Percentiles rank a stretch among this genome's conserved stretches.
These are phyloP conservation scores for Fraxinus albicans DNA, from an alignment of 305 asterid genomes.

Conservation along the genomic window DNA sequence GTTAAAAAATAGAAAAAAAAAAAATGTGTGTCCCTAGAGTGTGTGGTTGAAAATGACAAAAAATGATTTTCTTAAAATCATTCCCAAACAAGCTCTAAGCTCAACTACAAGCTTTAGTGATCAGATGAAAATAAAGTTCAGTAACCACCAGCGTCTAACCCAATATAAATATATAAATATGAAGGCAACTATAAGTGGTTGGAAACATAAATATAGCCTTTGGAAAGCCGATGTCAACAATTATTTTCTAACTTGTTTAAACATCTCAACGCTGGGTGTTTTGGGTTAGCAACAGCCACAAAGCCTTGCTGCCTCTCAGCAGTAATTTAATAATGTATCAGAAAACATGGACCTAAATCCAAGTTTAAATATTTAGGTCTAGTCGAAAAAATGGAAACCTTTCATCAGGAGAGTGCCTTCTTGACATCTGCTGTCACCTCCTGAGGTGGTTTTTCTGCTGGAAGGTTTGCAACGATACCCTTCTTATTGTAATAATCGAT, in stretches of 20 bases:
- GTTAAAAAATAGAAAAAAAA: not conserved
- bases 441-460: conserved; percentile 70
- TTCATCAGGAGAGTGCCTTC: conserved; percentile 54
- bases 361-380: conserved; percentile 16
- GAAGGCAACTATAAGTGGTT: not conserved
- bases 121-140: not conserved
- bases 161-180: not conserved
- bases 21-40: not conserved
- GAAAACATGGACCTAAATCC: conserved; percentile 23
- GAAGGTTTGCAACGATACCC: conserved; percentile 62
- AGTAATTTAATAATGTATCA: conserved; percentile 19
- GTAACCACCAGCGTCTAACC: not conserved
- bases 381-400: conserved; percentile 16
- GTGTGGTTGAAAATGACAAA: not conserved
- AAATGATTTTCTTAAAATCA: not conserved
- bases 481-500: conserved; percentile 61
- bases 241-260: conserved; percentile 28
- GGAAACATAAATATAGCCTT: not conserved
- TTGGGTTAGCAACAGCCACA: conserved; percentile 20
- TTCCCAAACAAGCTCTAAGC: not conserved
- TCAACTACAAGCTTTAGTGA: not conserved
- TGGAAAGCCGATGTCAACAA: conserved; percentile 2
- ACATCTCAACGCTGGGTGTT: conserved; percentile 19
- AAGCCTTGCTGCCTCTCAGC: conserved; percentile 19
- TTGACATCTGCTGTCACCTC: conserved; percentile 61